Conservation (phyloP, 192 early-diverging fungal species). For the Linderina pennispora region DNA sequence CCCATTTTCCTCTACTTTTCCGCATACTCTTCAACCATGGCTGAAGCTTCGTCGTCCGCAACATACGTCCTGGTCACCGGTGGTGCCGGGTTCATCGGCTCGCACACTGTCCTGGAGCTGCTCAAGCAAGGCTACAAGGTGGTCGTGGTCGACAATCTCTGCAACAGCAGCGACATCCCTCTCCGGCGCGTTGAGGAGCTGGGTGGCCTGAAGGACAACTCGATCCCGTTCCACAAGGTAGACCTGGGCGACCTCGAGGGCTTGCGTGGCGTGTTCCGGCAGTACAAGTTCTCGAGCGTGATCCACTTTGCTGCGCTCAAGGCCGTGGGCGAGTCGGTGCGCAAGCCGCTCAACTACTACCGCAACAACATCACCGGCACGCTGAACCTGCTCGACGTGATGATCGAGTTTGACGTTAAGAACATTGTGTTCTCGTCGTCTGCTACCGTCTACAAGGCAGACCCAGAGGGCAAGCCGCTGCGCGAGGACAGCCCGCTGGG, state of each 20-base stretch:
- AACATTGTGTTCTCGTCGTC: conserved; percentile 94
- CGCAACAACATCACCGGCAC: conserved; percentile 92
- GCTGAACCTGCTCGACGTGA: conserved; percentile 73
- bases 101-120: conserved; percentile 85
- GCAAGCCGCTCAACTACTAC: conserved; percentile 83
- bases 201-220: conserved; percentile 32
- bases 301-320: conserved; percentile 89
- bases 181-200: conserved; percentile 61
- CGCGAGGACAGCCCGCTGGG: conserved; percentile 59
- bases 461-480: conserved; percentile 45
- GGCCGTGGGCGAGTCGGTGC: conserved; percentile 76
- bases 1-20: neutral
- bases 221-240: conserved; percentile 67
- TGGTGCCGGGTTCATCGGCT: conserved; percentile 91
- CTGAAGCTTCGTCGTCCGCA: conserved; percentile 4
- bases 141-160: conserved; percentile 88
- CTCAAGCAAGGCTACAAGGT: conserved; percentile 69
- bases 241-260: conserved; percentile 68
- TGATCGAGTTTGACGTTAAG: conserved; percentile 75
- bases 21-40: conserved; percentile 4
- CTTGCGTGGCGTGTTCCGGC: conserved; percentile 65
- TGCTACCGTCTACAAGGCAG: conserved; percentile 81
- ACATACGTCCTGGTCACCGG: conserved; percentile 59
- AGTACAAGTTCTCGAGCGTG: conserved; percentile 62
- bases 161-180: conserved; percentile 72